These are phyloP conservation scores for Jaapia argillacea DNA, from an alignment of 768 basidiomycete genomes.

Conservation along the genomic window DNA sequence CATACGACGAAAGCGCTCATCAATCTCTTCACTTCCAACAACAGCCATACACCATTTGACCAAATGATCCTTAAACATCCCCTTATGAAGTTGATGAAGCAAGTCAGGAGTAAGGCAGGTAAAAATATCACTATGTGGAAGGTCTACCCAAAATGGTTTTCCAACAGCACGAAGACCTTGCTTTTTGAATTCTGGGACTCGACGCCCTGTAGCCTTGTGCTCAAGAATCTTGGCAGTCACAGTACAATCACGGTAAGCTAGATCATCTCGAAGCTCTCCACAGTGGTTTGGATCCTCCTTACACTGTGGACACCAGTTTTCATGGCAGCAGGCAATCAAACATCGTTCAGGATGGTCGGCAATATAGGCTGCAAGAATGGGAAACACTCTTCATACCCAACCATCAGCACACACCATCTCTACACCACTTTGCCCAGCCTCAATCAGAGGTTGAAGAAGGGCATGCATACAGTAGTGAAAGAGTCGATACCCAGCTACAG, in stretches of 20 bases:
- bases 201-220: background rate
- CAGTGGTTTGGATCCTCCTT: slow-evolving; percentile 2
- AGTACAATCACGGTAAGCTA: slow-evolving; percentile 3
- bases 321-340: slow-evolving; percentile 10
- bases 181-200: slow-evolving; percentile 2
- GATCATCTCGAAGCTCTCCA: slow-evolving; percentile 5
- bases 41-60: slow-evolving; percentile 15
- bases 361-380: slow-evolving; percentile 15
- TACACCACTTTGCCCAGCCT: slow-evolving; percentile 10
- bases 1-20: slow-evolving; percentile 23
- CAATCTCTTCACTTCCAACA: slow-evolving; percentile 20
- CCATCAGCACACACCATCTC: slow-evolving; percentile 11
- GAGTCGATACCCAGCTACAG: slow-evolving; percentile 9
- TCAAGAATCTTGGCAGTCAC: background rate
- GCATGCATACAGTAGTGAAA: slow-evolving; percentile 14
- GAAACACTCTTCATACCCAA: slow-evolving; percentile 7
- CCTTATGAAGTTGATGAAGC: slow-evolving; percentile 39
- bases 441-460: slow-evolving; percentile 10
- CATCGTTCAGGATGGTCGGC: slow-evolving; percentile 16
- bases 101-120: slow-evolving; percentile 26
- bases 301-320: slow-evolving; percentile 10
- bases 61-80: slow-evolving; percentile 34
- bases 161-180: slow-evolving; percentile 8
- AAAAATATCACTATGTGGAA: slow-evolving; percentile 32
- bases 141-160: slow-evolving; percentile 30